A percentile compares a stretch with the other conserved stretches of the same genome.
These are phyloP conservation scores for Fusarium pininemorale DNA, from an alignment of 2,329 filamentous ascomycete species.

Conservation along the genomic window DNA sequence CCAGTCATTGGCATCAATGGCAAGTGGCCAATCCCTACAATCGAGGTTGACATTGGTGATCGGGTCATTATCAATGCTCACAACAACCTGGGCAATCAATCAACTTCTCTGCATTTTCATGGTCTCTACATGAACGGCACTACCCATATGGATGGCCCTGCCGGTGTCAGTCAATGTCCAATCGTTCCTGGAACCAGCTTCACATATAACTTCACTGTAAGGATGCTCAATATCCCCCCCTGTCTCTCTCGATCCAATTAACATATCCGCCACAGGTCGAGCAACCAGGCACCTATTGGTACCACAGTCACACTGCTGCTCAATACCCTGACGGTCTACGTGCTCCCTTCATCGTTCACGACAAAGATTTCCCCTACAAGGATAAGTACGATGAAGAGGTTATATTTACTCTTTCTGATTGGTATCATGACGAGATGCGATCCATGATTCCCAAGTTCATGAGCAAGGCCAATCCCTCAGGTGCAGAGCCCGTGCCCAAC, in stretches of 20 bases:
- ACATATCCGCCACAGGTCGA: slow-evolving; percentile 53
- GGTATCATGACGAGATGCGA: slow-evolving; percentile 72
- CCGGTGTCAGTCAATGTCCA: slow-evolving; percentile 71
- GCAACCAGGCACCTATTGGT: slow-evolving; percentile 82
- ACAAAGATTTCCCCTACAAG: slow-evolving; percentile 66
- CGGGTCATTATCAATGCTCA: slow-evolving; percentile 65
- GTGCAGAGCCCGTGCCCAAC: slow-evolving; percentile 73
- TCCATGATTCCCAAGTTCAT: slow-evolving; percentile 59
- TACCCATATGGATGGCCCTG: slow-evolving; percentile 76
- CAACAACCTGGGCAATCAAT: slow-evolving; percentile 70
- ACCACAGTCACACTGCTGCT: slow-evolving; percentile 73
- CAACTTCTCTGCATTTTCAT: slow-evolving; percentile 74
- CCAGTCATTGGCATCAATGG: slow-evolving; percentile 80
- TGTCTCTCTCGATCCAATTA: background rate
- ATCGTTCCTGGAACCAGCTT: slow-evolving; percentile 71
- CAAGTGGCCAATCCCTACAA: slow-evolving; percentile 76
- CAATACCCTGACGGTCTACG: slow-evolving; percentile 78
- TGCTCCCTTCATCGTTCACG: slow-evolving; percentile 71
- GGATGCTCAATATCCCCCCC: background rate
- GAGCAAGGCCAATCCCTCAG: slow-evolving; percentile 63
- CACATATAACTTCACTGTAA: slow-evolving; percentile 74
- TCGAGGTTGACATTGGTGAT: slow-evolving; percentile 71
- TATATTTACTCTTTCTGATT: slow-evolving; percentile 72
- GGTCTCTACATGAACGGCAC: slow-evolving; percentile 75
- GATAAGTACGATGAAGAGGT: slow-evolving; percentile 69